These are phyloP conservation scores for Coprinopsis sp. DNA, from an alignment of 768 basidiomycete genomes.

Conservation along the genomic window DNA sequence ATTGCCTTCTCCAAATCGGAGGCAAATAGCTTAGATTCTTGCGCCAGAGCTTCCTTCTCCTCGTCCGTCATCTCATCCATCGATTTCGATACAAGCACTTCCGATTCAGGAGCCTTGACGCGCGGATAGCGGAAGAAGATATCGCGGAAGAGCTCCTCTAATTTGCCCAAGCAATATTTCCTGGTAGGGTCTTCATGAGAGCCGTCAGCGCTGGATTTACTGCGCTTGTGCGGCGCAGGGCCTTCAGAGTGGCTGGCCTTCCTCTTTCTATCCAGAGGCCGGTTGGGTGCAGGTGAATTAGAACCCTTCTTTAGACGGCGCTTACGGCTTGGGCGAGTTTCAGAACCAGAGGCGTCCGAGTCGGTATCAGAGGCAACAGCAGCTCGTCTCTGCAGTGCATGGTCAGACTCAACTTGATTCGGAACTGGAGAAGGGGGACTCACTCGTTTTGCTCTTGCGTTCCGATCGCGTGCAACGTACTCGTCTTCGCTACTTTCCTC, in stretches of 20 bases:
- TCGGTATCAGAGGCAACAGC: slow-evolving; percentile 36
- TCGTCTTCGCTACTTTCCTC: slow-evolving; percentile 64
- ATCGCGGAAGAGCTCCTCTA: slow-evolving; percentile 65
- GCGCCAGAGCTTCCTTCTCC: slow-evolving; percentile 50
- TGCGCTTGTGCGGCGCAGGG: slow-evolving; percentile 19
- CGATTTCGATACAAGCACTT: slow-evolving; percentile 35
- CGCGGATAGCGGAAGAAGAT: slow-evolving; percentile 72
- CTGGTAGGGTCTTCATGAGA: slow-evolving; percentile 65
- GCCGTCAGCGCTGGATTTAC: slow-evolving; percentile 22
- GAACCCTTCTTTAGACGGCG: slow-evolving; percentile 26
- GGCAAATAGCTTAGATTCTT: slow-evolving; percentile 60
- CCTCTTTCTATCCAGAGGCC: slow-evolving; percentile 43
- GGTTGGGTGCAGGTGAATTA: slow-evolving; percentile 26
- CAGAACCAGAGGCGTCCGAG: slow-evolving; percentile 29
- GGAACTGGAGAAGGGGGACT: slow-evolving; percentile 9
- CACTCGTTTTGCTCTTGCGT: slow-evolving; percentile 12
- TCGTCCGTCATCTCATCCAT: slow-evolving; percentile 55
- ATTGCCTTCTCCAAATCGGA: slow-evolving; percentile 70
- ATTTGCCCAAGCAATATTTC: slow-evolving; percentile 75
- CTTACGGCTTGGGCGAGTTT: slow-evolving; percentile 18
- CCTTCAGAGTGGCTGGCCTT: slow-evolving; percentile 36
- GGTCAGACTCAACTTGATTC: background rate
- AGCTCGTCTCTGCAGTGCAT: background rate
- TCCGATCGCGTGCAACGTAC: slow-evolving; percentile 50
- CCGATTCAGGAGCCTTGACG: slow-evolving; percentile 27